phyloP scores from a whole-genome alignment of 1,284 basidiomycete species.

The Cutaneotrichosporon daszewskae region DNA sequence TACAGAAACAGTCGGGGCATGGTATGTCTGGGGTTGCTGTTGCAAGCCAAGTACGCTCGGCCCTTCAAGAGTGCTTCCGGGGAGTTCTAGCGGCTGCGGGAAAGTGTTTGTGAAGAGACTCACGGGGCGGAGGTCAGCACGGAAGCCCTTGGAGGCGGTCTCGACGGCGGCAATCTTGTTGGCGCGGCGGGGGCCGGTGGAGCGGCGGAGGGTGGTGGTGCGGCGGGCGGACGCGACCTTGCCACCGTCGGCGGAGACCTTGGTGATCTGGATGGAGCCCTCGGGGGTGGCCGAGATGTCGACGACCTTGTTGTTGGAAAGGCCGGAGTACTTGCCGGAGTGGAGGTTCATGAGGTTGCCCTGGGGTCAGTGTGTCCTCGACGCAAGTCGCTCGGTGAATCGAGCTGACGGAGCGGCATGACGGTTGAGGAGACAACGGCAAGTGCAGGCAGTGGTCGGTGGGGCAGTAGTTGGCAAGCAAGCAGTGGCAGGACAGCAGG shows the following conservation, averaged over 20 bases:
- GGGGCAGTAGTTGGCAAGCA: no score
- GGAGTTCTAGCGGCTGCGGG: slow-evolving; percentile 39
- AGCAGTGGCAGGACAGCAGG: background rate
- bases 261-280: slow-evolving; percentile 60
- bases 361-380: slow-evolving; percentile 49
- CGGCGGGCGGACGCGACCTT: slow-evolving; percentile 38
- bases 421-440: no score
- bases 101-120: no score
- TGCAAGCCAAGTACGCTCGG: slow-evolving; percentile 42
- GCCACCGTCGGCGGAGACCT: slow-evolving; percentile 58
- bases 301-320: slow-evolving; percentile 74
- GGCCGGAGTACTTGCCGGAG: slow-evolving; percentile 82
- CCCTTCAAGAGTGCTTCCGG: slow-evolving; percentile 39
- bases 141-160: slow-evolving; percentile 66
- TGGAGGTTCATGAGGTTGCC: slow-evolving; percentile 81
- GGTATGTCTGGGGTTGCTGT: slow-evolving; percentile 19
- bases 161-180: slow-evolving; percentile 63
- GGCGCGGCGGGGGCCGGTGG: slow-evolving; percentile 68
- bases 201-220: slow-evolving; percentile 59
- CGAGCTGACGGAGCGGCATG: no score
- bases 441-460: no score
- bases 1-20: slow-evolving; percentile 13
- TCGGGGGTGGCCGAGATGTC: slow-evolving; percentile 58
- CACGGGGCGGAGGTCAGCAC: slow-evolving; percentile 74
- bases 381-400: no score